Evolutionary conservation across 306 rosid species (phyloP), one percentile per base, ranked within the genome.

Genomic region (Cyamopsis tetragonoloba): DNA sequence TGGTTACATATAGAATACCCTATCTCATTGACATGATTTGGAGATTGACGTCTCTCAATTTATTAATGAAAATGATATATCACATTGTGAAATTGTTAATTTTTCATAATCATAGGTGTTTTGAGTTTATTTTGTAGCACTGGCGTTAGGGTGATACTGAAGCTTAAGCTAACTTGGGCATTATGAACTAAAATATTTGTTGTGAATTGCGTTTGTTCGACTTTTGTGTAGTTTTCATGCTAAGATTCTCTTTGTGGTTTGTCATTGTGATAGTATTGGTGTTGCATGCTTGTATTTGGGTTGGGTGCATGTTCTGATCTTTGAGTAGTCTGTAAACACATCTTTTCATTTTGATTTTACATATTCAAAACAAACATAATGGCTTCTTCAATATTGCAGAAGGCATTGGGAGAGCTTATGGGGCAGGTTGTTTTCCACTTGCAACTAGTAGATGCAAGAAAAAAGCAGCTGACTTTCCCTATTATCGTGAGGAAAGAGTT

Each of bases 351-450:
- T 27, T 10, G 14, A 24, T 22, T 56, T 7, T 41, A 32, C 37
- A 18, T 23, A 50, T 43, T 47, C 51, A 63, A 37, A 44, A 65
- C 26, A 61, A 35, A 19, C 34, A 42, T 67, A 62, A 57, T 58
- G 59, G 56, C 7, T 44, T 64, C 27, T 70, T 65, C 26, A 44
- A 48, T 62, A 34, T 73, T 61, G 35, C 96, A 92, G 98, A 72
- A 49, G 23, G 62, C 74, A 4, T 77, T 92, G 30, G 89, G 79
- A 68, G 84, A 81, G 54, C 86, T 92, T 23, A 80, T 89, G 98
- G 89, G 83, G 79, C 83, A 84, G 73, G 77, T 83, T 51, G 89
- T 85, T 75, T 76, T 64, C 63, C 70, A 84, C 41, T 78, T 78
- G 69, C 86, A 92, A 70, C 79, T 82, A 41, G 84, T 82, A 26